A percentile compares a stretch with the other conserved stretches of the same genome.
These are phyloP conservation scores for Alternaria infectoria DNA, from an alignment of 2,329 filamentous ascomycete species.

Conservation along the genomic window DNA sequence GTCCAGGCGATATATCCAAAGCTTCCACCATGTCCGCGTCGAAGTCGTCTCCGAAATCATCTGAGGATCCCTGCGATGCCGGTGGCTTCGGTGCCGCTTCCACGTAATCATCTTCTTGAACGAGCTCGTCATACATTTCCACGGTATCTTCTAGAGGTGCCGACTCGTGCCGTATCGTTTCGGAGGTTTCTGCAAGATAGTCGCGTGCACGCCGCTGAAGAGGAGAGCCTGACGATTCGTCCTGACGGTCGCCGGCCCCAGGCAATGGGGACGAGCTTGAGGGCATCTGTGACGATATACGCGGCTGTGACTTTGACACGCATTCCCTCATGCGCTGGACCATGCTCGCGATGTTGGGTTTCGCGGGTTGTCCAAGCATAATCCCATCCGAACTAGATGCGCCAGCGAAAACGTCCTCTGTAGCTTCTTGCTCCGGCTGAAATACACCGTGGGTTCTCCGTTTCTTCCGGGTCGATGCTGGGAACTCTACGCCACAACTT, in stretches of 20 bases:
- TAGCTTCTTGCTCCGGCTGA: conserved; percentile 31
- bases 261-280: conserved; percentile 58
- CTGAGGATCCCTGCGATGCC: conserved; percentile 34
- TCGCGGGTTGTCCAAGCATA: conserved; percentile 30
- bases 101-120: conserved; percentile 5
- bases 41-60: conserved; percentile 47
- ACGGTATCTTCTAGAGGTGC: conserved; percentile 4
- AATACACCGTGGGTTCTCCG: conserved; percentile 46
- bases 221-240: conserved; percentile 35
- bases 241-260: conserved; percentile 32
- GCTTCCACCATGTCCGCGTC: conserved; percentile 44
- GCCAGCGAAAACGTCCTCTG: conserved; percentile 38
- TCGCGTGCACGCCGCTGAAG: conserved; percentile 35
- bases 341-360: conserved; percentile 41
- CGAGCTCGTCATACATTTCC: conserved; percentile 6
- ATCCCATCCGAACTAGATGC: conserved; percentile 41
- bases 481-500: conserved; percentile 59
- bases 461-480: conserved; percentile 51
- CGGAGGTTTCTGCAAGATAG: conserved; percentile 11
- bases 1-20: conserved; percentile 30
- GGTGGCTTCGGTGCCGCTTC: not conserved
- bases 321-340: conserved; percentile 56
- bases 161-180: conserved; percentile 11
- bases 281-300: conserved; percentile 39
- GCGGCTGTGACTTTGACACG: conserved; percentile 39